A percentile compares a stretch with the other conserved stretches of the same genome.
Evolutionary conservation across 164 flowering plant species (phyloP).

Genomic region (Vitis vinifera): ASM3070453v1 NC_081815.1:1407001-1407500

Average conservation of each 20-base stretch:
- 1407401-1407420: background rate
- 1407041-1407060: too few relatives aligned
- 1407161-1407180: conserved; percentile 22
- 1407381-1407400: background rate
- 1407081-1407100: background rate
- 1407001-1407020: conserved; percentile 72
- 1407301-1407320: conserved; percentile 61
- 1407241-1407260: conserved; percentile 3
- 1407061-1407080: too few relatives aligned
- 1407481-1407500: conserved; percentile 59
- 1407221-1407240: background rate
- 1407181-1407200: conserved; percentile 59
- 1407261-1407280: conserved; percentile 73
- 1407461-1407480: conserved; percentile 49
- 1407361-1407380: background rate
- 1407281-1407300: conserved; percentile 87
- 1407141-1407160: conserved; percentile 52
- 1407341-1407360: conserved; percentile 56
- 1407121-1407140: conserved; percentile 73
- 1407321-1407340: conserved; percentile 60
- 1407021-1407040: conserved; percentile 60
- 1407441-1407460: conserved; percentile 70
- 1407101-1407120: conserved; percentile 42
- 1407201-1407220: background rate
- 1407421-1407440: conserved; percentile 57